phyloP scores from a whole-genome alignment of 306 rosid genomes.

The Vachellia pachyceras region DNA sequence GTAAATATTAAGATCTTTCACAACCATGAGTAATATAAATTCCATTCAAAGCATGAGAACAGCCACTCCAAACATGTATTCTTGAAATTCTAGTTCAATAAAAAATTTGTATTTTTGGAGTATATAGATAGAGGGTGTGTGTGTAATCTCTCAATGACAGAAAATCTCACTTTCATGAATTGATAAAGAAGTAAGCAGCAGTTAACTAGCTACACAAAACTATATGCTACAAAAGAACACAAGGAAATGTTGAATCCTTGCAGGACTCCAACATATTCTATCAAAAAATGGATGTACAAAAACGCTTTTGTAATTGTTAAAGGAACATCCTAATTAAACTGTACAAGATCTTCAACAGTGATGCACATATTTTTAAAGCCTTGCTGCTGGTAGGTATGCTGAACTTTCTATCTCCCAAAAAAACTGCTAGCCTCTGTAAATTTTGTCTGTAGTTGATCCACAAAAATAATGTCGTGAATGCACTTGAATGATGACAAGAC shows the following conservation, averaged over 20 bases:
- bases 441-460: conserved; percentile 31
- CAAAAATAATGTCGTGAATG: conserved; percentile 24
- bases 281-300: conserved; percentile 5
- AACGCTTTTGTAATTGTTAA: conserved; percentile 21
- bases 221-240: conserved; percentile 30
- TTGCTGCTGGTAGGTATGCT: conserved; percentile 42
- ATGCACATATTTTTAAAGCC: conserved; percentile 31
- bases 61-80: conserved; percentile 16
- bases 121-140: too few relatives aligned
- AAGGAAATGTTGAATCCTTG: conserved; percentile 26
- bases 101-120: conserved; percentile 15
- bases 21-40: conserved; percentile 30
- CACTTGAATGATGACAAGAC: conserved; percentile 39
- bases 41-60: conserved; percentile 24
- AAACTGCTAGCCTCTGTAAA: conserved; percentile 29
- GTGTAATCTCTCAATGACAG: conserved; percentile 28
- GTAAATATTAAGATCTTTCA: conserved; percentile 45
- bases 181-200: background rate
- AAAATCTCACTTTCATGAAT: conserved; percentile 15
- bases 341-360: conserved; percentile 44
- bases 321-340: conserved; percentile 41
- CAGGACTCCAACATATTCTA: conserved; percentile 33
- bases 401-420: conserved; percentile 27
- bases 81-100: conserved; percentile 14
- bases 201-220: background rate